phyloP scores from a whole-genome alignment of 139 green algal species.

The Chlamydomonas sphaeroides region DNA sequence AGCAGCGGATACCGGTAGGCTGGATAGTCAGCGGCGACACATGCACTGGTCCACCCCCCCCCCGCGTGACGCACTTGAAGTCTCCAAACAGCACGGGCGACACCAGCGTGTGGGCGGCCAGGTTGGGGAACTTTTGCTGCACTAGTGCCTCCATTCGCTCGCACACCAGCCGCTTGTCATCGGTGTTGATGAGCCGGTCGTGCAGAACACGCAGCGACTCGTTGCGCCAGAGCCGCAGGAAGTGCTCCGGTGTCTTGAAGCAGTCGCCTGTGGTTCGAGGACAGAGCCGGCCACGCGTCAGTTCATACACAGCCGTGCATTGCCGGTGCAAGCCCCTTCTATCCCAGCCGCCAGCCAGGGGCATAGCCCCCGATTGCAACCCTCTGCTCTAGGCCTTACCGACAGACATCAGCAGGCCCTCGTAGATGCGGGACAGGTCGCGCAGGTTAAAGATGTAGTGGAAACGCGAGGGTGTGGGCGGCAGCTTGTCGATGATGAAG shows the following conservation, averaged over 20 bases:
- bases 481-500: conserved; percentile 81
- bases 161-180: conserved; percentile 65
- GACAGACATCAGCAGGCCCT: conserved; percentile 74
- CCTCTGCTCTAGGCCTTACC: too few relatives aligned
- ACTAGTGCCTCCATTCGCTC: conserved; percentile 61
- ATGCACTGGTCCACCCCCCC: too few relatives aligned
- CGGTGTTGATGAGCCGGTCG: conserved; percentile 67
- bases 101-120: conserved; percentile 55
- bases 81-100: conserved; percentile 87
- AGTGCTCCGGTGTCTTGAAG: conserved; percentile 57
- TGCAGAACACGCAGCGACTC: conserved; percentile 81
- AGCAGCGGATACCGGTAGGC: too few relatives aligned
- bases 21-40: too few relatives aligned
- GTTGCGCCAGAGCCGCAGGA: conserved; percentile 82
- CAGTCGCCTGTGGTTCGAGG: conserved; percentile 48
- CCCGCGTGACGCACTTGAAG: conserved; percentile 54
- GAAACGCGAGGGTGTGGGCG: conserved; percentile 82
- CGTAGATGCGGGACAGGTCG: conserved; percentile 74
- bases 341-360: too few relatives aligned
- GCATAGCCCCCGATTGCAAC: too few relatives aligned
- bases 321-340: too few relatives aligned
- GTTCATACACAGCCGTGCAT: too few relatives aligned
- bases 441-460: conserved; percentile 92
- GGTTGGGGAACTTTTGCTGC: conserved; percentile 51
- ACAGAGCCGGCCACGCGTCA: too few relatives aligned